phyloP scores from a whole-genome alignment of 2,329 filamentous ascomycete genomes.

The Aspergillus neoniger region DNA sequence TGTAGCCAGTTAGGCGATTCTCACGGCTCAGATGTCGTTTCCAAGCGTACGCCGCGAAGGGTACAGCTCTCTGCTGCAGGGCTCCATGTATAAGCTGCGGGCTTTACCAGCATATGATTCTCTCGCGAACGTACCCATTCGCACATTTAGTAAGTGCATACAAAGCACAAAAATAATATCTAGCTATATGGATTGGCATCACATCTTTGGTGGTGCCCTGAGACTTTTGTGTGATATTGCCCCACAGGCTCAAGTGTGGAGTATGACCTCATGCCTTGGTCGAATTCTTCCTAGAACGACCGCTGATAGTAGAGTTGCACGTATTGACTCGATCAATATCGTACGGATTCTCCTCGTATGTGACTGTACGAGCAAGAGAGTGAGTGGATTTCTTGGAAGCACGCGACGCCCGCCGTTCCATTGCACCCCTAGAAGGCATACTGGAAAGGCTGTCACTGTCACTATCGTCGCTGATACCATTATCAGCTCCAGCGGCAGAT shows the following conservation, averaged over 20 bases:
- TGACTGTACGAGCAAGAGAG: conserved; percentile 25
- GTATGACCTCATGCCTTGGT: background rate
- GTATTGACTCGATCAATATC: conserved; percentile 49
- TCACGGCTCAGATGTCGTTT: too few relatives aligned
- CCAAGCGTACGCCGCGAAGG: too few relatives aligned
- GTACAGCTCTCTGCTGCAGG: too few relatives aligned
- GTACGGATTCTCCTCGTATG: conserved; percentile 50
- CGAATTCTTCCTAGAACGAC: conserved; percentile 8
- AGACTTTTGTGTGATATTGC: background rate
- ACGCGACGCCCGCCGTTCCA: conserved; percentile 21
- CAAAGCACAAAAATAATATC: background rate
- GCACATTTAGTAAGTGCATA: background rate
- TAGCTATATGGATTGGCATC: background rate
- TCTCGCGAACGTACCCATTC: too few relatives aligned
- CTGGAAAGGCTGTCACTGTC: conserved; percentile 17
- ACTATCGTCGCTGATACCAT: conserved; percentile 6
- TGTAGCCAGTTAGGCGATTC: too few relatives aligned
- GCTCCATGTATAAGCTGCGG: too few relatives aligned
- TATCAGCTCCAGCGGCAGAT: background rate
- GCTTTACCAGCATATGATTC: too few relatives aligned
- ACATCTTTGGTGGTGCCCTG: background rate
- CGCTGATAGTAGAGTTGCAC: conserved; percentile 31
- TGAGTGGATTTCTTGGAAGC: conserved; percentile 16
- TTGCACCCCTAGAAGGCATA: conserved; percentile 15
- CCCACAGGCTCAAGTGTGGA: background rate